Percentiles rank a stretch among this genome's conserved stretches.
Evolutionary conservation across 2,329 filamentous ascomycete species (phyloP).

Genomic region (Rhexocercosporidium sp.): DNA sequence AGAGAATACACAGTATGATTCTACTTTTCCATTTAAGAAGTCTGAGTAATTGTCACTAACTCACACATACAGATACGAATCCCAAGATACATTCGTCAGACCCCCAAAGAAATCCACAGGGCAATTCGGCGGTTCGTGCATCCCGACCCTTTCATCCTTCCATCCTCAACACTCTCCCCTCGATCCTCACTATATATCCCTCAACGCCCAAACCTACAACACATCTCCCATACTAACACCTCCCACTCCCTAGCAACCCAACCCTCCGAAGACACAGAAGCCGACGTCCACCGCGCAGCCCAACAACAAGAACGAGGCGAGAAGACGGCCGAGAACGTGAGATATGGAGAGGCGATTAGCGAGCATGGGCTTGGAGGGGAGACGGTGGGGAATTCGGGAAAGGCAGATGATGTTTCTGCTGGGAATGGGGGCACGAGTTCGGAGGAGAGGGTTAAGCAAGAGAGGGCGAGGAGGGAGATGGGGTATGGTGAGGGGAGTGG

Average conservation of each 20-base stretch:
- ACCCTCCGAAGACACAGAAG: conserved; percentile 13
- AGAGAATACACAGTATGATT: conserved; percentile 59
- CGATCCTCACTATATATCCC: background rate
- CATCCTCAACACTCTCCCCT: background rate
- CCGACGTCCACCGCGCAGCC: conserved; percentile 16
- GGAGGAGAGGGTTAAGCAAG: conserved; percentile 42
- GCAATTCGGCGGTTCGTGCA: conserved; percentile 56
- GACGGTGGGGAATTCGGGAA: conserved; percentile 48
- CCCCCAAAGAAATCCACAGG: conserved; percentile 59
- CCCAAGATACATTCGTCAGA: conserved; percentile 53
- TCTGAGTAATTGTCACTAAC: background rate
- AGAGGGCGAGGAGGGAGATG: conserved; percentile 53
- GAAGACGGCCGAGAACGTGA: conserved; percentile 55
- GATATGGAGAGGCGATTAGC: conserved; percentile 60
- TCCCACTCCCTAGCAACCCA: background rate
- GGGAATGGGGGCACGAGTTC: conserved; percentile 39
- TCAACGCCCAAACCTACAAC: background rate
- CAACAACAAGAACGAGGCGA: conserved; percentile 46
- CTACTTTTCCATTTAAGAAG: background rate
- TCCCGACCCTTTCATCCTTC: background rate
- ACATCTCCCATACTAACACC: background rate
- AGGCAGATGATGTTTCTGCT: conserved; percentile 47
- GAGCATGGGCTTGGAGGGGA: conserved; percentile 60
- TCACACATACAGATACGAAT: conserved; percentile 50
- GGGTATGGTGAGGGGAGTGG: conserved; percentile 59